These are phyloP conservation scores for Polyplosphaeria fusca DNA, from an alignment of 495 filamentous ascomycete species.

Conservation along the genomic window DNA sequence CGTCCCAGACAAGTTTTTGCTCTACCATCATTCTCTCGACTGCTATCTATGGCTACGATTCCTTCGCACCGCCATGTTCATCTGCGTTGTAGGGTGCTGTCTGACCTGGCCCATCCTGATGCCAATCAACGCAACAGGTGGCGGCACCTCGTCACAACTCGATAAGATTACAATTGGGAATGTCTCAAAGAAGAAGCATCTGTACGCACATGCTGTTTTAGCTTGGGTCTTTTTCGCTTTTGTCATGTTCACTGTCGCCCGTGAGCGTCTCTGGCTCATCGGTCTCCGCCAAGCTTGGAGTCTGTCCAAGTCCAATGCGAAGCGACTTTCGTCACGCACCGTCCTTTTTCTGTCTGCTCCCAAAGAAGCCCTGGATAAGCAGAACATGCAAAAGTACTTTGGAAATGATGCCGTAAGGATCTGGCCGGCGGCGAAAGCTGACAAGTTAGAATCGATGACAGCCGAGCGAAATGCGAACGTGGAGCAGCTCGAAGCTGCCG, in stretches of 20 bases:
- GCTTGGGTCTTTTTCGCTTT: conserved; percentile 58
- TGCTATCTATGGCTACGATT: conserved; percentile 85
- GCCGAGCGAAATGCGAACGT: conserved; percentile 27
- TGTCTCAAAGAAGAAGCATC: conserved; percentile 49
- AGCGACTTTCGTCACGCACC: conserved; percentile 64
- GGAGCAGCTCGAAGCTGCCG: conserved; percentile 37
- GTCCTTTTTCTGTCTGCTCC: conserved; percentile 70
- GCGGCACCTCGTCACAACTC: conserved; percentile 56
- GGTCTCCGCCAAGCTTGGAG: conserved; percentile 69
- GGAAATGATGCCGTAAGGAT: conserved; percentile 54
- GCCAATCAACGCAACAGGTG: conserved; percentile 78
- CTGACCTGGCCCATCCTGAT: conserved; percentile 85
- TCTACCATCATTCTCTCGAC: conserved; percentile 69
- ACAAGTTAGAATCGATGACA: conserved; percentile 36
- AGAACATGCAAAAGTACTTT: conserved; percentile 35
- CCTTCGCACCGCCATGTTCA: conserved; percentile 65
- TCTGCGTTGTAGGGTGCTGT: conserved; percentile 75
- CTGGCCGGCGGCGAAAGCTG: conserved; percentile 51
- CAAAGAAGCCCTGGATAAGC: conserved; percentile 41
- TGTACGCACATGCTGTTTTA: conserved; percentile 61
- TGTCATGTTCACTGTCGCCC: conserved; percentile 61
- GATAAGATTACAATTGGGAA: conserved; percentile 68
- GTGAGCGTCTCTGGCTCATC: conserved; percentile 67
- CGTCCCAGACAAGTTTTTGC: conserved; percentile 59
- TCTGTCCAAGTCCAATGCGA: conserved; percentile 62